Evolutionary conservation across 2,329 filamentous ascomycete species (phyloP).

Genomic region (Lecanicillium sp.): DNA sequence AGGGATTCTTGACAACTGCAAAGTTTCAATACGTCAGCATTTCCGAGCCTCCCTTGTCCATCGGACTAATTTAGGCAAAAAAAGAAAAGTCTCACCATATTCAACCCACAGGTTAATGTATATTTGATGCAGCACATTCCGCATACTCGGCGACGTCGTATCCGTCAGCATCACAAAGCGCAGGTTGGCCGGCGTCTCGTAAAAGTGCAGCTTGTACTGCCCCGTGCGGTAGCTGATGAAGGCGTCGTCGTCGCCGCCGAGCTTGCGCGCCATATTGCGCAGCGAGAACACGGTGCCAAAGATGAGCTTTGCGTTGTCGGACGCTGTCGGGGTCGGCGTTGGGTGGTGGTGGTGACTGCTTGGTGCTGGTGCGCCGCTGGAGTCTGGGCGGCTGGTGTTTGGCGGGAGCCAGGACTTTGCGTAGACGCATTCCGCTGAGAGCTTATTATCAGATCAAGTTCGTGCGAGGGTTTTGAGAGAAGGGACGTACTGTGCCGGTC

Average conservation of each 20-base stretch:
- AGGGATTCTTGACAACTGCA: slow-evolving; percentile 61
- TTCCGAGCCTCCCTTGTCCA: background rate
- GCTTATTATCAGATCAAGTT: slow-evolving; percentile 1
- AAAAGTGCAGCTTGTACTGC: slow-evolving; percentile 98
- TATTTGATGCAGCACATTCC: slow-evolving; percentile 92
- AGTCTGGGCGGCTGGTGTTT: slow-evolving; percentile 31
- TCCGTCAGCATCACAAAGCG: slow-evolving; percentile 97
- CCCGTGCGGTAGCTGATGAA: slow-evolving; percentile 91
- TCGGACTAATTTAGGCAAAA: background rate
- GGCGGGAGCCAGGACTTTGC: slow-evolving; percentile 70
- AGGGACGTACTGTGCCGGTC: slow-evolving; percentile 78
- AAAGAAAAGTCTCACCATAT: slow-evolving; percentile 56
- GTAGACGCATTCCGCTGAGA: slow-evolving; percentile 92
- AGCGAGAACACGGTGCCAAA: slow-evolving; percentile 96
- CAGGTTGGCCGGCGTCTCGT: slow-evolving; percentile 91
- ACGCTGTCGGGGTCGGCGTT: slow-evolving; percentile 26
- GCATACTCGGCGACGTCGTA: slow-evolving; percentile 79
- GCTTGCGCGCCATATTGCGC: slow-evolving; percentile 92
- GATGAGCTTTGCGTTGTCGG: slow-evolving; percentile 91
- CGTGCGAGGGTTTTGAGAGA: background rate
- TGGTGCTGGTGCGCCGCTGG: slow-evolving; percentile 12
- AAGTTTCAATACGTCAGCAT: background rate
- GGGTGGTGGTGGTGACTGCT: slow-evolving; percentile 9
- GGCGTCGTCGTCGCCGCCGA: slow-evolving; percentile 87
- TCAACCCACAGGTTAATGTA: slow-evolving; percentile 98